phyloP scores from a whole-genome alignment of 345 rosid genomes.

The Cardiospermum halicacabum region DNA sequence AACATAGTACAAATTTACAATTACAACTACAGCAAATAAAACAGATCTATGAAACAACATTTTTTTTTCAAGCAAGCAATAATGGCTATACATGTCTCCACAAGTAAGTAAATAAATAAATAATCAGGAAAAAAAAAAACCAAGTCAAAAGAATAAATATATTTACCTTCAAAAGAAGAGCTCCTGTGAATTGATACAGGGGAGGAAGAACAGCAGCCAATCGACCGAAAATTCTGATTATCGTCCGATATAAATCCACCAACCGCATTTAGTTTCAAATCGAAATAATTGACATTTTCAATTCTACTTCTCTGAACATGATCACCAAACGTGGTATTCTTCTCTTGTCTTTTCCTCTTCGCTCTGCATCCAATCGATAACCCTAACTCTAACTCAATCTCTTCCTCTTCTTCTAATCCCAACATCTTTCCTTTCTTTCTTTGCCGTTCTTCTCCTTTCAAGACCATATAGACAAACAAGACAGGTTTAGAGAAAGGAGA shows the following conservation, averaged over 20 bases:
- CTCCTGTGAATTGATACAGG: conserved; percentile 34
- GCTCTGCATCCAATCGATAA: conserved; percentile 56
- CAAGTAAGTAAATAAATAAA: no score
- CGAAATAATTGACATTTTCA: not conserved
- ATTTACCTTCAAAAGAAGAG: conserved; percentile 45
- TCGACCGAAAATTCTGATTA: conserved; percentile 23
- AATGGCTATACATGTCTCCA: no score
- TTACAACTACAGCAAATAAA: no score
- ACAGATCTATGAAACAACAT: no score
- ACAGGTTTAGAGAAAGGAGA: conserved; percentile 6
- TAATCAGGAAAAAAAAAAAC: no score
- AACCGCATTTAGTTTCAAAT: conserved; percentile 6
- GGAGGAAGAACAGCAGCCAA: conserved; percentile 39
- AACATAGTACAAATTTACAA: no score
- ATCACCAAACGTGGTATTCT: conserved; percentile 16
- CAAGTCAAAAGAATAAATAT: not conserved
- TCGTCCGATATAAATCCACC: conserved; percentile 32
- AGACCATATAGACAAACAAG: not conserved
- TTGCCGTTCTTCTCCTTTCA: conserved; percentile 17
- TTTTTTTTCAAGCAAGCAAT: no score
- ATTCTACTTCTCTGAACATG: conserved; percentile 1
- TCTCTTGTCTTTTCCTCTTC: conserved; percentile 43
- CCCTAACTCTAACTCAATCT: conserved; percentile 54
- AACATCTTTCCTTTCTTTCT: conserved; percentile 23
- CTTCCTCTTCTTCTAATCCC: conserved; percentile 26